These are phyloP conservation scores for Penicillium sp. DNA, from an alignment of 2,329 filamentous ascomycete genomes.

Conservation along the genomic window DNA sequence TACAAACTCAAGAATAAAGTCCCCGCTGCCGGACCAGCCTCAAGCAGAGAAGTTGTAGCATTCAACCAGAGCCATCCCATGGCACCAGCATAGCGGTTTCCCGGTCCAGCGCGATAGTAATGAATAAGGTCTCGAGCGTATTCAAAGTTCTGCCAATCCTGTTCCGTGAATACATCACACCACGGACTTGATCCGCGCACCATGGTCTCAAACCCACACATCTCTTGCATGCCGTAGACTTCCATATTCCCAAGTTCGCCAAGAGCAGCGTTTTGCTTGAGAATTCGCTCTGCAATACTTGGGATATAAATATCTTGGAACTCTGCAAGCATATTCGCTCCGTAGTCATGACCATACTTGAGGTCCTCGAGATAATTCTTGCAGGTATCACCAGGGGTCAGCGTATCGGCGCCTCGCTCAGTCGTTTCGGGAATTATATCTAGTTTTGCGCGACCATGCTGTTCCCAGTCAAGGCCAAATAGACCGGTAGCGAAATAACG, in stretches of 20 bases:
- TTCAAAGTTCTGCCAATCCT: constrained; percentile 61
- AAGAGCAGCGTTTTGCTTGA: constrained; percentile 27
- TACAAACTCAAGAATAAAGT: constrained; percentile 62
- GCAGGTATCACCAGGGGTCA: constrained; percentile 59
- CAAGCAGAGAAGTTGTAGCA: constrained; percentile 56
- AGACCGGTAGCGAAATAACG: constrained; percentile 59
- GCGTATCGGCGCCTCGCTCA: constrained; percentile 57
- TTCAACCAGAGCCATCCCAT: constrained; percentile 66
- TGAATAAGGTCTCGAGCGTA: constrained; percentile 63
- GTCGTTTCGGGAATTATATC: constrained; percentile 58
- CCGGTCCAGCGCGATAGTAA: constrained; percentile 63
- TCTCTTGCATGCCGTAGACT: constrained; percentile 64
- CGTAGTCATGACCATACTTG: constrained; percentile 54
- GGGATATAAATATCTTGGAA: constrained; percentile 56
- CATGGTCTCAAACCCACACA: constrained; percentile 64
- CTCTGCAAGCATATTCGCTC: constrained; percentile 50
- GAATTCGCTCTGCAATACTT: constrained; percentile 51
- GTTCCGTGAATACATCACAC: constrained; percentile 60
- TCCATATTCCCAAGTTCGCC: constrained; percentile 54
- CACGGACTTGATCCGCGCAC: constrained; percentile 58
- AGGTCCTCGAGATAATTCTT: constrained; percentile 42
- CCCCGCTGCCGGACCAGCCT: constrained; percentile 49
- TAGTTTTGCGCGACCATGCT: constrained; percentile 43
- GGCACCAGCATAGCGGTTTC: constrained; percentile 56
- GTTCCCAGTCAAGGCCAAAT: constrained; percentile 56